These are phyloP conservation scores for Eucommia ulmoides DNA, from an alignment of 257 asterid species.

Conservation along the genomic window DNA sequence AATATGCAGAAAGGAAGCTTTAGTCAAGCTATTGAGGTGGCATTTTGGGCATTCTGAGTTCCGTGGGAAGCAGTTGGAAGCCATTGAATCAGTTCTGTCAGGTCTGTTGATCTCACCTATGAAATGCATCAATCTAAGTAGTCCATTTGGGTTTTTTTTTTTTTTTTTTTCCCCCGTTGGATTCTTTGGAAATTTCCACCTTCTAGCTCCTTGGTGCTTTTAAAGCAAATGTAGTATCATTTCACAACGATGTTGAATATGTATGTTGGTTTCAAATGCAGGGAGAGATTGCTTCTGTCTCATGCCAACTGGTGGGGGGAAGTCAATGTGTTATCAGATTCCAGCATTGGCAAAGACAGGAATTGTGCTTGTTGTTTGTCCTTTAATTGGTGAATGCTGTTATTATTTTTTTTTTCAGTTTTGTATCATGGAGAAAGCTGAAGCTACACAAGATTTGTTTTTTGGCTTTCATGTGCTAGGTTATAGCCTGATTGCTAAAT, in stretches of 20 bases:
- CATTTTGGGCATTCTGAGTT: constrained; percentile 88
- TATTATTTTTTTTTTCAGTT: constrained; percentile 13
- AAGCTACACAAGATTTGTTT: constrained; percentile 36
- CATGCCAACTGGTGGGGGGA: constrained; percentile 99
- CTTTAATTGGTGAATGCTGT: constrained; percentile 70
- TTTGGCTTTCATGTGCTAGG: constrained; percentile 36
- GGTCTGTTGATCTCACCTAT: constrained; percentile 22
- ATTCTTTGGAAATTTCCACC: not conserved
- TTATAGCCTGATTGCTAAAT: constrained; percentile 17
- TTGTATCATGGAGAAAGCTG: constrained; percentile 19
- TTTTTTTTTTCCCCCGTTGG: not conserved
- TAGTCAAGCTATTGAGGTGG: constrained; percentile 89
- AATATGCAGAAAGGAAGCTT: constrained; percentile 55
- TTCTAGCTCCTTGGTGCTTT: not conserved
- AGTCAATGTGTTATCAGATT: constrained; percentile 90
- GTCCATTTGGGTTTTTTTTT: constrained; percentile 1
- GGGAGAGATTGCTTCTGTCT: constrained; percentile 95
- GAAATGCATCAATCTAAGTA: not conserved
- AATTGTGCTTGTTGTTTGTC: constrained; percentile 92
- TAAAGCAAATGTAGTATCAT: too few species aligned
- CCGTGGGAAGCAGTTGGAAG: constrained; percentile 84
- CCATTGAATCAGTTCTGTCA: constrained; percentile 90
- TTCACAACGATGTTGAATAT: too few species aligned
- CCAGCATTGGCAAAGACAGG: constrained; percentile 84
- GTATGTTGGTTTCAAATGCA: constrained; percentile 9